Evolutionary conservation across 768 basidiomycete species (phyloP), one percentile per base, ranked within the genome.

Genomic region (Leccinum disarticulatum): DNA sequence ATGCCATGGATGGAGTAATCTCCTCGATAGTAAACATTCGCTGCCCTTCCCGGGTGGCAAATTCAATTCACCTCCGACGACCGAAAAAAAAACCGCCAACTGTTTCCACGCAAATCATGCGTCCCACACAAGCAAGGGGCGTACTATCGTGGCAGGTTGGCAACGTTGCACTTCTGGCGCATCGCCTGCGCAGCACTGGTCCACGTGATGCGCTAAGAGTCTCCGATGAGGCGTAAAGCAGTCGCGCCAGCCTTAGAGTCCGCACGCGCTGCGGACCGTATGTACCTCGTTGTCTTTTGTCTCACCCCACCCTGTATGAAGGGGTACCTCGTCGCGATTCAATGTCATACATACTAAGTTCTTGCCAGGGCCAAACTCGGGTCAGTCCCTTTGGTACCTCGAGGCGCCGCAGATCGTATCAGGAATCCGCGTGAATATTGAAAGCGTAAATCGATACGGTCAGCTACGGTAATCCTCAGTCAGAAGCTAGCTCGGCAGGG

Each of bases 371-470:
- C 9, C 33, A 38, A 36, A 19, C 51, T 1, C 35, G 19, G 55
- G 52, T 49, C 17, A 10, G 47, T 19, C 49, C 50, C 25, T 35
- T 41, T 38, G 30, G 25, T 6, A 53, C 43, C 54, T 17, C 43
- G 43, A 50, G 25, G 22, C 13, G 36, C 38, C 25, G 68, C 38
- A 66, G 58, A 70, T 70, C 68, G 35, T 22, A 35, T 36, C 55
- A 55, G 56, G 69, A 69, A 68, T 60, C 55, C 33, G 9, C 6
- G 52, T 54, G 31, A 36, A 47, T 54, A 57, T 22, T 35, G 56
- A 31, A 54, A 46, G 41, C 53, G 53, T 57, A 67, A 67, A 60
- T 62, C 52, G 31, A 30, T 49, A 41, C 27, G 54, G 36, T 57
- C 56, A 25, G 43, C 41, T 62, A 69, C 57, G 30, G 58, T 54